phyloP scores from a whole-genome alignment of 116 monocot species.

The Posidonia oceanica region DNA sequence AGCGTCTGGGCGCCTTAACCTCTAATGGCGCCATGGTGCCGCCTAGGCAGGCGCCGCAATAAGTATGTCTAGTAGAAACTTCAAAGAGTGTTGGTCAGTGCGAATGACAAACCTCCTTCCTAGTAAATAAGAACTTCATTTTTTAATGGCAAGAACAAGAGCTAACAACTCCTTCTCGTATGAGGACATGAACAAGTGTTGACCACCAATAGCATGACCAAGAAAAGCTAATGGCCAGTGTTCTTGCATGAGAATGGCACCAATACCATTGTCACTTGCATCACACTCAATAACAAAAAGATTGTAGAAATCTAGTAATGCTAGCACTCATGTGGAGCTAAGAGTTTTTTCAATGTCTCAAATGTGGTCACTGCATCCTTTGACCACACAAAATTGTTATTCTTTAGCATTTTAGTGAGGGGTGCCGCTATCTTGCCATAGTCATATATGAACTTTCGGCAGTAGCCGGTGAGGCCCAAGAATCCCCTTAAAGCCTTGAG shows the following conservation, averaged over 20 bases:
- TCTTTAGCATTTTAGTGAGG: background rate
- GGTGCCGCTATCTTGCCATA: background rate
- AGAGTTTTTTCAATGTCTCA: background rate
- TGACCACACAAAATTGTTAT: background rate
- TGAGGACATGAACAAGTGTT: background rate
- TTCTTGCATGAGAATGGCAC: background rate
- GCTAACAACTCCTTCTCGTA: slow-evolving; percentile 4
- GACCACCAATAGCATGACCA: background rate
- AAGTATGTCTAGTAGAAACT: too few relatives aligned
- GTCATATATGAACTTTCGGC: background rate
- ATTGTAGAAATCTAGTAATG: background rate
- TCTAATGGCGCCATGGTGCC: too few relatives aligned
- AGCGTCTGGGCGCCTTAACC: too few relatives aligned
- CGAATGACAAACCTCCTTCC: background rate
- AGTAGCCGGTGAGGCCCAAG: background rate
- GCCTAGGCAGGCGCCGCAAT: too few relatives aligned
- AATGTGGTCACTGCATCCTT: background rate
- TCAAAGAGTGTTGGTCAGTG: background rate
- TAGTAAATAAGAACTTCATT: background rate
- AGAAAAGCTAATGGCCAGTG: background rate
- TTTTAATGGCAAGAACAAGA: background rate
- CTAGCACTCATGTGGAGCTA: background rate
- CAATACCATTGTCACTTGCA: background rate
- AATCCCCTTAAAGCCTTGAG: slow-evolving; percentile 1
- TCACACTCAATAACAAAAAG: background rate